A percentile compares a stretch with the other conserved stretches of the same genome.
phyloP scores from a whole-genome alignment of 192 early-diverging fungal genomes.

The Coemansia sp. region DNA sequence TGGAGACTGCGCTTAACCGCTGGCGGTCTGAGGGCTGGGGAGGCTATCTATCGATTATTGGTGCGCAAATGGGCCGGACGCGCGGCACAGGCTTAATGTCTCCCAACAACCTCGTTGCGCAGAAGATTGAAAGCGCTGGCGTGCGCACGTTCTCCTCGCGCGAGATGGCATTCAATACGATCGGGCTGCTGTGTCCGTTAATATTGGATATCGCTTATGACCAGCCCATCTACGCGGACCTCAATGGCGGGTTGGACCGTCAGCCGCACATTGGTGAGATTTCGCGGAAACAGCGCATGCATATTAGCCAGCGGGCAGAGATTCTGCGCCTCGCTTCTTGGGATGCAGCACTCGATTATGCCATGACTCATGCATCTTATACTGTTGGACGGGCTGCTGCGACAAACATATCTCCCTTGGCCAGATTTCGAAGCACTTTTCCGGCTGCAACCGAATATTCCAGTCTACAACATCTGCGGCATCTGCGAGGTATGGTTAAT shows the following conservation, averaged over 20 bases:
- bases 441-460: slow-evolving; percentile 40
- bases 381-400: background rate
- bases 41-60: slow-evolving; percentile 80
- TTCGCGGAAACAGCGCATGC: background rate
- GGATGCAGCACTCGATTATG: background rate
- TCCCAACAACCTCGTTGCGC: slow-evolving; percentile 81
- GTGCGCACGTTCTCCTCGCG: slow-evolving; percentile 86
- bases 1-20: slow-evolving; percentile 87
- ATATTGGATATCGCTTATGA: slow-evolving; percentile 68
- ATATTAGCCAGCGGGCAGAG: background rate
- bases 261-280: background rate
- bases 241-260: slow-evolving; percentile 70
- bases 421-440: background rate
- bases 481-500: slow-evolving; percentile 75
- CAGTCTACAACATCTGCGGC: slow-evolving; percentile 62
- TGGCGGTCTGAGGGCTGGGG: slow-evolving; percentile 89
- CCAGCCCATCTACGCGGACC: slow-evolving; percentile 88
- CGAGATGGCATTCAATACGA: slow-evolving; percentile 95
- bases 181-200: slow-evolving; percentile 83
- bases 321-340: background rate
- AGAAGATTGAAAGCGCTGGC: slow-evolving; percentile 82
- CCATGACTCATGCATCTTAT: background rate
- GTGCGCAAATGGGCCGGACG: slow-evolving; percentile 94
- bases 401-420: background rate
- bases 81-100: slow-evolving; percentile 92